Base-by-base conservation (phyloP, 2,329 filamentous ascomycete genomes). In the Penicillium sumatraense region DNA sequence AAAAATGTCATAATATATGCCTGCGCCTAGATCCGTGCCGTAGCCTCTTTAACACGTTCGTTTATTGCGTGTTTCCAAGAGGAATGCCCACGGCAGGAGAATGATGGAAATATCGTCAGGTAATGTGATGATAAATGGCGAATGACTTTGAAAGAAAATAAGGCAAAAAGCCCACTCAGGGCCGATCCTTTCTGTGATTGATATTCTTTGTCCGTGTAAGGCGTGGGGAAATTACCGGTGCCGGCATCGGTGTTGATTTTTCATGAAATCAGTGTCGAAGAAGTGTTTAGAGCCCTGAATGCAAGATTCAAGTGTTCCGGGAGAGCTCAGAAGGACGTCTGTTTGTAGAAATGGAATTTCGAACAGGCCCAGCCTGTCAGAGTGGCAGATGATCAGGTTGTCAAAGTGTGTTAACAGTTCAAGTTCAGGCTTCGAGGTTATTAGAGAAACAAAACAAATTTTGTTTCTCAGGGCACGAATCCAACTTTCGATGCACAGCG, bases 401-500 rank as follows among this genome's bases (percentile, higher is more conserved):
- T 31, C 20, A 27, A 46, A 20, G 20, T 16, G 27, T 41, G 24
- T 16, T 31, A 24, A 18, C 16, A 14, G 31, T 16, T 27, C 20
- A 14, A 13, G 18, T 23, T 23, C 8, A 18, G 36, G n/a, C n/a
- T 20, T 20, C 29, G 20, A 7, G 10, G 41, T 5, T 10, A 47
- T 27, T 40, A 10, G 35, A 10, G 18, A 21, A 20, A 8, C 13
- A n/a, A n/a, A n/a, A n/a, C n/a, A n/a, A n/a, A n/a, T n/a, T 21
- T 3, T 49, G 27, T 59, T 78, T n/a, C n/a, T n/a, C 74, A 77
- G 38, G 68, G 66, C 20, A 68, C 68, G 58, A 76, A 78, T 29
- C 76, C 76, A 41, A 78, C 76, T 68, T 77, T 76, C 14, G 70
- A 71, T 20, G 76, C 76, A 57, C 76, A 79, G 47, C 76, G 74